These are phyloP conservation scores for cucumber (Cucumis sativus) DNA, from an alignment of 306 rosid genomes.

Conservation along the genomic window Cucumber_9930_V3 NC_026660.2:16790001-16790500, in stretches of 20 bases:
- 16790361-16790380: neutral
- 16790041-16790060: neutral
- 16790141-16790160: neutral
- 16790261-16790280: neutral
- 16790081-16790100: neutral
- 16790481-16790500: neutral
- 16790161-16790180: neutral
- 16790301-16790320: neutral
- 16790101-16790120: neutral
- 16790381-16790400: neutral
- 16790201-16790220: neutral
- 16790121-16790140: neutral
- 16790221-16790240: neutral
- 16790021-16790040: neutral
- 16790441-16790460: neutral
- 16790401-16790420: neutral
- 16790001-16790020: neutral
- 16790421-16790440: neutral
- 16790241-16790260: neutral
- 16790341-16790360: neutral
- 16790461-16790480: neutral
- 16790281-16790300: conserved; percentile 4
- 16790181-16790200: neutral
- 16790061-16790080: neutral
- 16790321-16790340: too few relatives aligned